A percentile compares a stretch with the other conserved stretches of the same genome.
phyloP scores from a whole-genome alignment of 345 rosid genomes.

The Durio zibethinus region DNA sequence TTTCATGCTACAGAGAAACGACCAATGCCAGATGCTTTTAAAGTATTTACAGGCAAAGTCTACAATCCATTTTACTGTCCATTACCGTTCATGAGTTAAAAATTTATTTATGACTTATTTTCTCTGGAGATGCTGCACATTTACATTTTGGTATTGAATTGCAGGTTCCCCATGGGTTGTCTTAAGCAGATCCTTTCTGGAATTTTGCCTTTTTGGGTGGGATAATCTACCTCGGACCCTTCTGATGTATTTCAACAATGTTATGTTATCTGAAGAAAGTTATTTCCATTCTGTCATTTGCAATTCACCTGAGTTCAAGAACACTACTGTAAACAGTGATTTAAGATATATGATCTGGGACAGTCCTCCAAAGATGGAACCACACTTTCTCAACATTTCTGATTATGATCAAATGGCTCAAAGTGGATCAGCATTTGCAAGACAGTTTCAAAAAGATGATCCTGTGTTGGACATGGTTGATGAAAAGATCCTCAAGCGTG shows the following conservation, averaged over 20 bases:
- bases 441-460: constrained; percentile 71
- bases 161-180: constrained; percentile 94
- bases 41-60: constrained; percentile 80
- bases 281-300: constrained; percentile 93
- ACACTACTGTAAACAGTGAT: constrained; percentile 79
- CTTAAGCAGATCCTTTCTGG: constrained; percentile 78
- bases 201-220: constrained; percentile 93
- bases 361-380: constrained; percentile 95
- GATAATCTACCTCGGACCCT: constrained; percentile 85
- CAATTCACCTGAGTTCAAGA: constrained; percentile 81
- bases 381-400: constrained; percentile 57
- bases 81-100: background rate
- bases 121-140: constrained; percentile 15
- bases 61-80: constrained; percentile 6
- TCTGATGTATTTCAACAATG: constrained; percentile 93
- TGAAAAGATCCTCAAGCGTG: constrained; percentile 67
- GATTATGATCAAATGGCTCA: constrained; percentile 68
- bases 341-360: constrained; percentile 94
- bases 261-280: constrained; percentile 75
- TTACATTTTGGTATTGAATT: constrained; percentile 15
- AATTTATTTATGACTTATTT: background rate
- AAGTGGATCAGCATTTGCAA: constrained; percentile 88
- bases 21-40: constrained; percentile 74
- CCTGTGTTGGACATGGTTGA: constrained; percentile 75
- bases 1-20: constrained; percentile 85